A percentile compares a stretch with the other conserved stretches of the same genome.
Evolutionary conservation across 345 rosid species (phyloP).

Genomic region (Arabidopsis suecica): DNA sequence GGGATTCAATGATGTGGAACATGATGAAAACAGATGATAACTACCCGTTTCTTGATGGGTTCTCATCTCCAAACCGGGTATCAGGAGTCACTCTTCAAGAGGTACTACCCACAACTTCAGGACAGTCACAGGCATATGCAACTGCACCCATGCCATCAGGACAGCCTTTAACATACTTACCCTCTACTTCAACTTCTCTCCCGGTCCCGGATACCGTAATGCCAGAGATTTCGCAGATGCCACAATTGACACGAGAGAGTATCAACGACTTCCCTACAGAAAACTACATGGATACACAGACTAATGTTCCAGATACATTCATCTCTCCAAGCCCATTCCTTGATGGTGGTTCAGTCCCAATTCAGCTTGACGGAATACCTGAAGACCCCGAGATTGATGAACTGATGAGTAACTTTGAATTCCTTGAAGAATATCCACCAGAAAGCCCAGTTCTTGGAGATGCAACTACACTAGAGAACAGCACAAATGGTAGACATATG

Average conservation of each 20-base stretch:
- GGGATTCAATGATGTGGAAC: slow-evolving; percentile 52
- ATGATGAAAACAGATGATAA: slow-evolving; percentile 51
- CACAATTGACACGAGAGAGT: slow-evolving; percentile 22
- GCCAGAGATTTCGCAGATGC: slow-evolving; percentile 11
- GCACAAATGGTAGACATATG: slow-evolving; percentile 18
- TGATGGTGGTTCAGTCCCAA: slow-evolving; percentile 35
- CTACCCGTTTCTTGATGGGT: slow-evolving; percentile 13
- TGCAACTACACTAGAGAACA: slow-evolving; percentile 6
- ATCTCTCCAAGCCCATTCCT: slow-evolving; percentile 35
- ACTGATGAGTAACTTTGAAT: slow-evolving; percentile 38
- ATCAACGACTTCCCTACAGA: slow-evolving; percentile 26
- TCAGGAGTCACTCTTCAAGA: slow-evolving; percentile 38
- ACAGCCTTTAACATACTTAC: slow-evolving; percentile 10
- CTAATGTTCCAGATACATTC: slow-evolving; percentile 17
- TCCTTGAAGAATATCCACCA: slow-evolving; percentile 27
- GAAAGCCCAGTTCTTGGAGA: slow-evolving; percentile 39
- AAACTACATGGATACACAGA: slow-evolving; percentile 37
- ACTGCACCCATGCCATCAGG: background rate
- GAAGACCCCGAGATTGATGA: slow-evolving; percentile 38
- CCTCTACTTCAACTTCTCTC: slow-evolving; percentile 28
- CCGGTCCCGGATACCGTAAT: background rate
- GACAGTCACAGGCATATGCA: slow-evolving; percentile 14
- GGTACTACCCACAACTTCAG: slow-evolving; percentile 38
- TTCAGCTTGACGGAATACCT: slow-evolving; percentile 37
- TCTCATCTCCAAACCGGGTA: slow-evolving; percentile 22